These are phyloP conservation scores for Hyaloscypha variabilis DNA, from an alignment of 495 filamentous ascomycete species.

Conservation along the genomic window DNA sequence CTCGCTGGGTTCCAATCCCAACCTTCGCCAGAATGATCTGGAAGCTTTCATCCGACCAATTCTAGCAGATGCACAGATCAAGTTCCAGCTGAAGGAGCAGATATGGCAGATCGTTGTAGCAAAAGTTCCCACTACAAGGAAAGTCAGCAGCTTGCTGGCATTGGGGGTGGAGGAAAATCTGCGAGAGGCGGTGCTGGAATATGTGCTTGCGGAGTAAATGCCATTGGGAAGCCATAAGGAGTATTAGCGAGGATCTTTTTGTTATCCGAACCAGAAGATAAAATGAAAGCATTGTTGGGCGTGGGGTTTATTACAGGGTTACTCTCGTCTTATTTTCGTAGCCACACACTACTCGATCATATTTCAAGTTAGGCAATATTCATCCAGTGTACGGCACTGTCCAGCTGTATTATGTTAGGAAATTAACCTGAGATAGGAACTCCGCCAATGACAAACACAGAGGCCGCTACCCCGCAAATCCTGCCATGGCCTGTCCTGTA, in stretches of 20 bases:
- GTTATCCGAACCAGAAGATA: no score
- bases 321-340: no score
- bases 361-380: no score
- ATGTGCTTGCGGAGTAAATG: conserved; percentile 42
- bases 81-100: conserved; percentile 42
- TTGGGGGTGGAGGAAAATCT: conserved; percentile 38
- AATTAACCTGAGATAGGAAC: conserved; percentile 3
- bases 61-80: conserved; percentile 45
- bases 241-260: no score
- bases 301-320: no score
- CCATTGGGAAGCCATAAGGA: background rate
- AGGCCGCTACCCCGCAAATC: conserved; percentile 12
- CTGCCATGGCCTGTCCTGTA: background rate
- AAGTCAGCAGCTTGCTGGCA: conserved; percentile 37
- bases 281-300: no score
- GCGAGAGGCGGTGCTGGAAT: conserved; percentile 45
- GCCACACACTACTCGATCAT: no score
- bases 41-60: conserved; percentile 32
- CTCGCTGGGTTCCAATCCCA: conserved; percentile 37
- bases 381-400: no score
- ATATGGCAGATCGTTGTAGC: conserved; percentile 40
- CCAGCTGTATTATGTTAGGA: no score
- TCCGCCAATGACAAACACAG: conserved; percentile 18
- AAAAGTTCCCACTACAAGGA: conserved; percentile 26
- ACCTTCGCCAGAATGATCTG: conserved; percentile 39